Evolutionary conservation across 352 stramenopile genomes (phyloP), one percentile per base, ranked within the genome.

Genomic region (Phytophthora idaei): DNA sequence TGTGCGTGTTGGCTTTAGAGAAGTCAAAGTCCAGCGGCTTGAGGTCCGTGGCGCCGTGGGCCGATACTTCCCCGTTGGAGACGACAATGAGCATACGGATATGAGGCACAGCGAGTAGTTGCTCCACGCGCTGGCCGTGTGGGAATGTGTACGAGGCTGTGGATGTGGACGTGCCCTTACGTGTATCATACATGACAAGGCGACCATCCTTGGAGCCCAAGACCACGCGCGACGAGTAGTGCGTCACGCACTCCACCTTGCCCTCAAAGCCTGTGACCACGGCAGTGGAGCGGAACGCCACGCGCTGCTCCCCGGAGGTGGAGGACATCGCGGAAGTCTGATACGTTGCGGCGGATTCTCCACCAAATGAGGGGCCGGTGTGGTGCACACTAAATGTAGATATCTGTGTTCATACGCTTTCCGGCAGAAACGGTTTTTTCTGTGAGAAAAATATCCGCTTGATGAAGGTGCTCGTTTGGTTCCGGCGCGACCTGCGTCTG

Each of bases 401-500:
- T 36, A 58, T 48, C 2, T 53, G 12, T 11, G n/a, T 21, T 21
- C 21, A 21, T 21, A 21, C 21, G 21, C 21, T 21, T 21, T 21
- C 21, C 21, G 21, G 21, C 9, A 39, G 8, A 42, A 14, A 39
- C 32, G 3, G 10, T 25, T 34, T 47, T 52, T 21, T 21, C 21
- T 21, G 21, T 21, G 21, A 21, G 21, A 21, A 21, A 21, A 21
- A 0, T 21, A 42, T 15, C 10, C 10, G 10, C 28, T 17, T 1
- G 15, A 71, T 73, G 36, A 68, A 63, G 31, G 62, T 75, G 29
- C 69, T 93, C 37, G 64, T 93, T 42, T 99, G 96, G 96, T 98
- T 99, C 71, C 90, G 97, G 4, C 98, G 98, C 61, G 94, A 97
- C 57, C 71, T 99, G 60, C 82, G 97, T 53, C 73, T 99, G 51